These are phyloP conservation scores for Centrapalus pauciflorus DNA, from an alignment of 129 eudicot genomes.

Conservation along the genomic window DNA sequence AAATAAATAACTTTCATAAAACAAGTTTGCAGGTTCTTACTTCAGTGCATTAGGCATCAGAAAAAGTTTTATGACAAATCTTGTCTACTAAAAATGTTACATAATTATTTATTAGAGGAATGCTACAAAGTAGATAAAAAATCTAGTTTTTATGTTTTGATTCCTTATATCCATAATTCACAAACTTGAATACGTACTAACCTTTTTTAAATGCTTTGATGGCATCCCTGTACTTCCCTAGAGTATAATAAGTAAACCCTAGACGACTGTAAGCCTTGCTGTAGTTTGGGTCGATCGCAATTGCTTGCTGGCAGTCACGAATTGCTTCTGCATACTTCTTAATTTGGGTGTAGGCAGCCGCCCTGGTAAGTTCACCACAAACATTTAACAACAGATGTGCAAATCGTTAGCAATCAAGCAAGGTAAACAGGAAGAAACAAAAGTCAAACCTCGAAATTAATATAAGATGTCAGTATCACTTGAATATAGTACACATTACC, in stretches of 20 bases:
- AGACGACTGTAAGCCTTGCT: constrained; percentile 96
- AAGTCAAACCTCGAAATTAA: background rate
- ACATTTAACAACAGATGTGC: too few relatives aligned
- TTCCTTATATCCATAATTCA: background rate
- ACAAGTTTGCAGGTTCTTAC: background rate
- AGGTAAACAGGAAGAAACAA: background rate
- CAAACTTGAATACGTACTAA: constrained; percentile 15
- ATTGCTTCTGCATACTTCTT: constrained; percentile 62
- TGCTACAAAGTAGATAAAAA: too few relatives aligned
- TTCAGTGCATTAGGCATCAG: background rate
- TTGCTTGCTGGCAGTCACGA: constrained; percentile 59
- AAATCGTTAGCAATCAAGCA: too few relatives aligned
- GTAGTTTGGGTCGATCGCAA: constrained; percentile 77
- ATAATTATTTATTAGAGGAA: too few relatives aligned
- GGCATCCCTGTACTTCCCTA: constrained; percentile 83
- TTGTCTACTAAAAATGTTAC: background rate
- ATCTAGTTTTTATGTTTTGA: background rate
- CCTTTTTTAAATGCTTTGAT: constrained; percentile 80
- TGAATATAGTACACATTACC: background rate
- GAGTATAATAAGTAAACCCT: constrained; percentile 84
- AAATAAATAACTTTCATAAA: background rate
- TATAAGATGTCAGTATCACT: background rate
- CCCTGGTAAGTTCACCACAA: constrained; percentile 43
- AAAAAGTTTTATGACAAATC: background rate
- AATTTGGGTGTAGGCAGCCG: constrained; percentile 85